Evolutionary conservation across 805 yeast species (phyloP), one percentile per base, ranked within the genome.

Genomic region (Dipodascopsis tothii): DNA sequence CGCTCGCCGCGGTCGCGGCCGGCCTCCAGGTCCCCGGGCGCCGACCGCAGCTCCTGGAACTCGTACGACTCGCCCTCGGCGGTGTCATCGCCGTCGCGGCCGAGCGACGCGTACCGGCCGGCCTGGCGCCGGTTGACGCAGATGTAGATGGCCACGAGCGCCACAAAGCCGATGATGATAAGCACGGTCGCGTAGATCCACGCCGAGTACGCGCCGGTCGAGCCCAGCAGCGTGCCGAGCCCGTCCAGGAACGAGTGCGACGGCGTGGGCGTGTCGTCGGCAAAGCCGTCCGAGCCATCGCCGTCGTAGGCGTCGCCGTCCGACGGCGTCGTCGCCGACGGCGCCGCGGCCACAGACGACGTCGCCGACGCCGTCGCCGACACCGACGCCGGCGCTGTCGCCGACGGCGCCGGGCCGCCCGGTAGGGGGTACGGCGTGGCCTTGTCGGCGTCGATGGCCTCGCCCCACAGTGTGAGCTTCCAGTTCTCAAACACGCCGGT

Each of bases 401-500:
- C 33, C 18, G 56, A 14, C 14, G 53, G 25, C 3, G 46, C 40
- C 14, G 55, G 39, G 16, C 51, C 34, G 16, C 46, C 40, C 34
- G 63, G 66, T 40, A 77, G 59, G 33, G 76, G 75, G 57, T 66
- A 81, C 37, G 71, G 64, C 56, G 72, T 74, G 1, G 83, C 85
- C 61, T 77, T 74, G 11, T 73, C 56, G 1, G 79, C 72, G 62
- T 84, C 88, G 34, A 69, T 70, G 17, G 80, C 67, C 61, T 81
- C 90, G 21, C 98, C 98, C 71, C 84, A 92, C 11, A 88, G 66
- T 35, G 78, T 75, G 58, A 92, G 61, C 59, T 78, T 81, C 94
- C 95, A 92, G 56, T 73, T 68, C 35, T 72, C 64, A 34, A 92
- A 70, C 21, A 35, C 39, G 16, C 66, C 67, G 14, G 25, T 28